Percentiles rank a stretch among this genome's conserved stretches.
phyloP scores from a whole-genome alignment of 1,284 basidiomycete species.

The Kwoniella shivajii region DNA sequence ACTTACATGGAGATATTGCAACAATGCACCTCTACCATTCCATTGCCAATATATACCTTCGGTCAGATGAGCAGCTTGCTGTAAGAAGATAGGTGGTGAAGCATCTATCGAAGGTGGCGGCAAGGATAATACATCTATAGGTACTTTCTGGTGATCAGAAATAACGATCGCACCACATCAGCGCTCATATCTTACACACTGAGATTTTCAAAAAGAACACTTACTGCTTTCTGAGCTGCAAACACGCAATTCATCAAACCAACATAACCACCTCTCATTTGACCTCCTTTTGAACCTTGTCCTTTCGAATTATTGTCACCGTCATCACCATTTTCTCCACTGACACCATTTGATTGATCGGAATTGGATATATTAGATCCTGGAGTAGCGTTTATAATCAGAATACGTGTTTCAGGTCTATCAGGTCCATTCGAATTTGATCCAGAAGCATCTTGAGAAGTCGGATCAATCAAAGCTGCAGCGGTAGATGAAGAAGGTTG shows the following conservation, averaged over 20 bases:
- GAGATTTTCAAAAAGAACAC: conserved; percentile 34
- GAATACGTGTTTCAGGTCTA: conserved; percentile 75
- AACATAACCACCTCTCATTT: conserved; percentile 60
- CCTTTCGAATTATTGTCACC: conserved; percentile 11
- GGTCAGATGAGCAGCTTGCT: conserved; percentile 95
- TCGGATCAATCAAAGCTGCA: conserved; percentile 6
- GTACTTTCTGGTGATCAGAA: conserved; percentile 72
- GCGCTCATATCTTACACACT: no score
- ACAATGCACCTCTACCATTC: conserved; percentile 67
- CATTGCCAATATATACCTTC: conserved; percentile 88
- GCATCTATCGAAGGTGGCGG: conserved; percentile 73
- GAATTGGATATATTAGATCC: conserved; percentile 26
- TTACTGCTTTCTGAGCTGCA: conserved; percentile 91
- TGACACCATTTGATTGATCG: conserved; percentile 55
- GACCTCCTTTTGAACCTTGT: conserved; percentile 24
- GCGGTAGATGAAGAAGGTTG: conserved; percentile 51
- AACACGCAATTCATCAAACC: conserved; percentile 99
- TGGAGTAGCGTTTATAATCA: conserved; percentile 89
- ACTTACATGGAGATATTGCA: conserved; percentile 83
- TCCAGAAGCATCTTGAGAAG: conserved; percentile 24
- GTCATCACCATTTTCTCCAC: conserved; percentile 12
- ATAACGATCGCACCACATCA: no score
- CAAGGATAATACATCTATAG: conserved; percentile 93
- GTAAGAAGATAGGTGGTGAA: conserved; percentile 73
- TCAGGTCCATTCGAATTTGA: conserved; percentile 53